Conservation (phyloP, 2,329 filamentous ascomycete species). For the Metarhizium anisopliae region DNA sequence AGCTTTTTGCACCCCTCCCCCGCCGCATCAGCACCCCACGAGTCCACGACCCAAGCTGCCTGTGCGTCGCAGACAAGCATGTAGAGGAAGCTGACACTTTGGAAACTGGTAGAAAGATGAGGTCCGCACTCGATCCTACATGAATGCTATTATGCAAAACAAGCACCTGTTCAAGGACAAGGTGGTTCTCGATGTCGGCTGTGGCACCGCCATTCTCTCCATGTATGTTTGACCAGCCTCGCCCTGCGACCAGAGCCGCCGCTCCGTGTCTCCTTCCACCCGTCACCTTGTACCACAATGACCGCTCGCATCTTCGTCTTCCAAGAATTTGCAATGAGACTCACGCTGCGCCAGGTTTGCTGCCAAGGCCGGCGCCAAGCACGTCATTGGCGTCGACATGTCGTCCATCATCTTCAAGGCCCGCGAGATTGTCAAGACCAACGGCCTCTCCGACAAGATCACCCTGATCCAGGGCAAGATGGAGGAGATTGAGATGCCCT, state of each 20-base stretch:
- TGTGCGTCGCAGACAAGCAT: slow-evolving; percentile 2
- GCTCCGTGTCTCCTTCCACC: too few species aligned
- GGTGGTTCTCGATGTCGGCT: slow-evolving; percentile 92
- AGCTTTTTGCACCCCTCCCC: slow-evolving; percentile 29
- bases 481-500: slow-evolving; percentile 93
- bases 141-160: slow-evolving; percentile 96
- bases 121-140: slow-evolving; percentile 91
- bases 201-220: slow-evolving; percentile 94
- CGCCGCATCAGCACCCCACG: slow-evolving; percentile 7
- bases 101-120: slow-evolving; percentile 75
- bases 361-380: slow-evolving; percentile 89
- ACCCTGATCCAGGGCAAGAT: slow-evolving; percentile 98
- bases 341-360: slow-evolving; percentile 68
- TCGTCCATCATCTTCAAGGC: slow-evolving; percentile 99
- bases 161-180: slow-evolving; percentile 79
- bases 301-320: too few species aligned
- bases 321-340: background rate
- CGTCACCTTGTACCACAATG: background rate
- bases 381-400: slow-evolving; percentile 99
- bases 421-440: slow-evolving; percentile 82
- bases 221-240: slow-evolving; percentile 57
- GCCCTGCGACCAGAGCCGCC: background rate
- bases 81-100: background rate
- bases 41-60: slow-evolving; percentile 1
- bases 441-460: slow-evolving; percentile 92